Conservation (phyloP, 352 stramenopile genomes). For the Globisporangium irregulare region DNA sequence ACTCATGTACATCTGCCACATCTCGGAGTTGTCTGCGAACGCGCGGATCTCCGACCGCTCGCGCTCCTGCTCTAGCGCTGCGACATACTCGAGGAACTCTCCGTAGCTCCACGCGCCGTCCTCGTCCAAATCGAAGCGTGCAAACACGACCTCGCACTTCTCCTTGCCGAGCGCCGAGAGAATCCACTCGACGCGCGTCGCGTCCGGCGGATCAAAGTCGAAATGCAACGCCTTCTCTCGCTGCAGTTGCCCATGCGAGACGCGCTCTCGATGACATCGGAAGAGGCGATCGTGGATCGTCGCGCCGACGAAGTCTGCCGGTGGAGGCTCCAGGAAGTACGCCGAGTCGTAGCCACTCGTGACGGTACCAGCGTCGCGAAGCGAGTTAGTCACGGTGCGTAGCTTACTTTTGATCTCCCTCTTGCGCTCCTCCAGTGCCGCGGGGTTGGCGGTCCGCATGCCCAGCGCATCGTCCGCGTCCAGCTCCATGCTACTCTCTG, state of each 20-base stretch:
- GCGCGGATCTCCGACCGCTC: constrained; percentile 27
- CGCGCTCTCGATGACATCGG: constrained; percentile 11
- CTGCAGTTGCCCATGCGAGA: constrained; percentile 19
- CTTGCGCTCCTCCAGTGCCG: constrained; percentile 34
- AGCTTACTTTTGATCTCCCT: constrained; percentile 38
- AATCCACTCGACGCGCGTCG: constrained; percentile 29
- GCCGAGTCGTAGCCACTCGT: constrained; percentile 48
- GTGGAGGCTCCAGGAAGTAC: constrained; percentile 45
- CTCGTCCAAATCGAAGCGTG: constrained; percentile 48
- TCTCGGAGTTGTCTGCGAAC: constrained; percentile 35
- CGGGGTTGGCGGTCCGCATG: constrained; percentile 20
- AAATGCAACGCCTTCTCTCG: constrained; percentile 29
- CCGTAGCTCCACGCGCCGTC: constrained; percentile 51
- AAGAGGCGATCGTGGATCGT: constrained; percentile 36
- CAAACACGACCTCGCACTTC: constrained; percentile 52
- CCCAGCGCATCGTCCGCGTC: constrained; percentile 7
- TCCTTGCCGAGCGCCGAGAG: constrained; percentile 37
- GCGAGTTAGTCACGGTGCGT: constrained; percentile 31
- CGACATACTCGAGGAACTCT: constrained; percentile 66
- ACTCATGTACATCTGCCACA: constrained; percentile 69
- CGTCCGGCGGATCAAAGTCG: constrained; percentile 46
- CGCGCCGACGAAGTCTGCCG: constrained; percentile 16
- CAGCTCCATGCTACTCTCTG: not conserved
- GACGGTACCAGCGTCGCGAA: constrained; percentile 46
- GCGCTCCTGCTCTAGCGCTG: constrained; percentile 26